Conservation (phyloP, 495 filamentous ascomycete species). For the Tuber magnatum region DNA sequence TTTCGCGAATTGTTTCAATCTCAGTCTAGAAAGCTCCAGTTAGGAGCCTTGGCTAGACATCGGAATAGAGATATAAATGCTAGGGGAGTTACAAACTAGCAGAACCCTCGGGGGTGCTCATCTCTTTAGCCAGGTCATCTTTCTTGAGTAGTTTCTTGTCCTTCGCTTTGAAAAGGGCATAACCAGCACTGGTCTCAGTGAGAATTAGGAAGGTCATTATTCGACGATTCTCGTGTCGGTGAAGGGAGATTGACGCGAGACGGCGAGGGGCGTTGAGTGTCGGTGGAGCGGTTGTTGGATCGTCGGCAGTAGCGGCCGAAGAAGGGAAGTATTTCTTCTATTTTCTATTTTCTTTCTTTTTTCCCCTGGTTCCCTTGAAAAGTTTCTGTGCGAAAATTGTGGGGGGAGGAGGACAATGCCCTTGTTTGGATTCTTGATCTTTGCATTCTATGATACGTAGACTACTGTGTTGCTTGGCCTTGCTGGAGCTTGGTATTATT, state of each 20-base stretch:
- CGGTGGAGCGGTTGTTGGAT: neutral
- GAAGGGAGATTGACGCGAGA: neutral
- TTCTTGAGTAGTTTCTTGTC: conserved; percentile 95
- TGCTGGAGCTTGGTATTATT: neutral
- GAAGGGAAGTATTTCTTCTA: neutral
- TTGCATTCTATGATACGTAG: neutral
- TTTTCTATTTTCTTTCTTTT: neutral
- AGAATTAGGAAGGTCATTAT: conserved; percentile 73
- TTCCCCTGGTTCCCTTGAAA: neutral
- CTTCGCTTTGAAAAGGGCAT: conserved; percentile 93
- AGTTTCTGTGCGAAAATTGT: neutral
- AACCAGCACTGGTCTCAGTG: conserved; percentile 90
- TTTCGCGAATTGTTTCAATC: conserved; percentile 92
- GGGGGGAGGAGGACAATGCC: neutral
- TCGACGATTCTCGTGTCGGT: neutral
- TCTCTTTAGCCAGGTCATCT: conserved; percentile 65
- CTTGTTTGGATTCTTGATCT: neutral
- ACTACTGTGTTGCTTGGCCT: no score
- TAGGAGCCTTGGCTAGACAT: neutral
- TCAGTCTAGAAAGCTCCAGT: conserved; percentile 54
- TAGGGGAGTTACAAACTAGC: conserved; percentile 67
- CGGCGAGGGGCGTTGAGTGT: neutral
- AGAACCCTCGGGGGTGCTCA: conserved; percentile 73
- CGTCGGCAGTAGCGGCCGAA: neutral
- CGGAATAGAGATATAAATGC: neutral